phyloP scores from a whole-genome alignment of 345 rosid genomes.

The Camelina hispida region DNA sequence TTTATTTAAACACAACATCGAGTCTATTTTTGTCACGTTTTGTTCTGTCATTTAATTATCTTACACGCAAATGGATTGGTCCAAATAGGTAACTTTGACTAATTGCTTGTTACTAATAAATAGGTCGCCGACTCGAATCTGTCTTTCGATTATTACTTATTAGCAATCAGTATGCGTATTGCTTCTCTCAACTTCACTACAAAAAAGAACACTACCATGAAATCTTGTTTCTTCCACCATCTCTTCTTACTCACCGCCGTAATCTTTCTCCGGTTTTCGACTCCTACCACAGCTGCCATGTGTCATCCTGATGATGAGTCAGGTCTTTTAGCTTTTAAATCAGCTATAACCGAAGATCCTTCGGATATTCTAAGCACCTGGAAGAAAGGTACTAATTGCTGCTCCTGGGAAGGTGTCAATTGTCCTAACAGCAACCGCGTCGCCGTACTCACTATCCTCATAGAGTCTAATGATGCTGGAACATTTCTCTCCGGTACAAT shows the following conservation, averaged over 20 bases:
- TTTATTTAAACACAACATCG: too few species aligned
- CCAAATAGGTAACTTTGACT: neutral
- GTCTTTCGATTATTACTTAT: too few species aligned
- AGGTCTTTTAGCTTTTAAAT: constrained; percentile 69
- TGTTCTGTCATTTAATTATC: too few species aligned
- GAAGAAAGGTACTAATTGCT: constrained; percentile 73
- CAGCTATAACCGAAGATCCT: constrained; percentile 72
- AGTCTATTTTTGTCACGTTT: neutral
- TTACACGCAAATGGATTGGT: neutral
- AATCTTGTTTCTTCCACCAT: neutral
- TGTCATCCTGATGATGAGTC: constrained; percentile 67
- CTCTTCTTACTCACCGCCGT: constrained; percentile 31
- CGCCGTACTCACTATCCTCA: constrained; percentile 44
- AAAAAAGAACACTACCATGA: neutral
- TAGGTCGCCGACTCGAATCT: neutral
- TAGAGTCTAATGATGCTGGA: constrained; percentile 44
- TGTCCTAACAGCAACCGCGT: constrained; percentile 54
- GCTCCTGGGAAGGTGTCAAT: constrained; percentile 58
- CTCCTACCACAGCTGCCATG: constrained; percentile 42
- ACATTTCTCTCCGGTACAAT: constrained; percentile 60
- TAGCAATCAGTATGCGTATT: neutral
- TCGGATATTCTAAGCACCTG: constrained; percentile 64
- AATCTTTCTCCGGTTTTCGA: constrained; percentile 21
- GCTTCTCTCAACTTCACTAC: constrained; percentile 1
- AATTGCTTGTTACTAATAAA: too few species aligned